Evolutionary conservation across 768 basidiomycete genomes (phyloP), one percentile per base, ranked within the genome.

Genomic region (Tephrocybe sp.): DNA sequence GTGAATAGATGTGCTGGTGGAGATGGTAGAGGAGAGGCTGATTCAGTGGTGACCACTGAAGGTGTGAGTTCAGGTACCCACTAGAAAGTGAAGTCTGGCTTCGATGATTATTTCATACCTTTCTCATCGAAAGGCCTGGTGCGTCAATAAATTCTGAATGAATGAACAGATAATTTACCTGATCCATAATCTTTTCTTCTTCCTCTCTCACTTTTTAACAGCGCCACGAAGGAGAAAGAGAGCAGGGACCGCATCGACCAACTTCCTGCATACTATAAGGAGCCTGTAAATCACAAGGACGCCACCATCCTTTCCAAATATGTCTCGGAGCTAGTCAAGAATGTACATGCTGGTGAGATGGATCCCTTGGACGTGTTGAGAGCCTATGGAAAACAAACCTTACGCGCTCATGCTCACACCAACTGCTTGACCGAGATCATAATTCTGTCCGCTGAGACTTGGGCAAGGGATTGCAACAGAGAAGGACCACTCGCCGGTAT

Each of bases 401-500:
- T 80, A 4, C 64, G 70, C 42, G 76, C 75, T 0, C 74, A 77
- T 34, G 63, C 63, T 24, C 64, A 70, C 54, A 79, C 76, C 25
- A 83, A 83, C 58, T 83, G 82, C 55, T 68, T 82, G 48, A 78
- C 79, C 18, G 80, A 82, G 55, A 68, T 83, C 54, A 71, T 79
- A 65, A 76, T 81, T 46, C 57, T 63, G 0, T 53, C 66, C 18
- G 75, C 75, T 43, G 58, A 68, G 39, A 39, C 56, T 28, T 62
- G 61, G 64, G 68, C 64, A 0, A 57, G 59, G 3, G 66, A 68
- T 30, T 71, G 63, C 21, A 58, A 61, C 18, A 45, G 47, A 11
- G 48, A 64, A 18, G 67, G 67, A 1, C 74, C 79, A 3, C 67
- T 83, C 3, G 79, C 79, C 11, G 81, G 79, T n/a, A 66, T 83